Base-by-base conservation (phyloP, 306 rosid species). In the Astragalus membranaceus region DNA sequence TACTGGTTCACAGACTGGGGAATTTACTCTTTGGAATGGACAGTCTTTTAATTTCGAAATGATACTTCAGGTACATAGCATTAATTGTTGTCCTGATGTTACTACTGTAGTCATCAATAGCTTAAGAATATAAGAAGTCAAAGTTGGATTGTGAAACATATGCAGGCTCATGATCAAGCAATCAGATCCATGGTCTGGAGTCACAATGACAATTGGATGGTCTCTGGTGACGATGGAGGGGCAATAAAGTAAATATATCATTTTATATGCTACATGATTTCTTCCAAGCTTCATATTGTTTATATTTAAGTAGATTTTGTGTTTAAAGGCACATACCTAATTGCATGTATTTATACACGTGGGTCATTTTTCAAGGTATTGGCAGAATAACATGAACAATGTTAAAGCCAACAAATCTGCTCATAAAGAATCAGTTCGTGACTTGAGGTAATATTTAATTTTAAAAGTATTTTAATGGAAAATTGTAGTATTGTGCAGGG, bases 101-200 rank as follows among this genome's bases (percentile, higher is more conserved):
- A 62, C 69, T 72, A 32, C 70, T 48, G 32, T 67, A 60, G 29
- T 30, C 74, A 32, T 57, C 33, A 26, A 58, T 56, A 62, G 16
- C 66, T 78, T 17, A 16, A 51, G 37, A 42, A 42, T 10, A 37
- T 9, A 26, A 37, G 8, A 52, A 39, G n/a, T 66, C 60, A 29
- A 71, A 16, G 32, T 32, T 75, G 69, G 71, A 15, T 74, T 77
- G 54, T 51, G 60, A 51, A 63, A 75, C 61, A 58, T 73, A 16
- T 70, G 73, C 78, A 94, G 99, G 99, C 99, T 62, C 99, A 94
- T 85, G 99, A 94, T 81, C 96, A 89, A 80, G 95, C 99, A 73
- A 94, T 94, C 80, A 85, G 99, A 77, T 94, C 99, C 72, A 94
- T 94, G 99, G 88, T 91, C 35, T 94, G 99, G 99, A 94, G 99